phyloP scores from a whole-genome alignment of 2,329 filamentous ascomycete species.

The Neonectria hederae region DNA sequence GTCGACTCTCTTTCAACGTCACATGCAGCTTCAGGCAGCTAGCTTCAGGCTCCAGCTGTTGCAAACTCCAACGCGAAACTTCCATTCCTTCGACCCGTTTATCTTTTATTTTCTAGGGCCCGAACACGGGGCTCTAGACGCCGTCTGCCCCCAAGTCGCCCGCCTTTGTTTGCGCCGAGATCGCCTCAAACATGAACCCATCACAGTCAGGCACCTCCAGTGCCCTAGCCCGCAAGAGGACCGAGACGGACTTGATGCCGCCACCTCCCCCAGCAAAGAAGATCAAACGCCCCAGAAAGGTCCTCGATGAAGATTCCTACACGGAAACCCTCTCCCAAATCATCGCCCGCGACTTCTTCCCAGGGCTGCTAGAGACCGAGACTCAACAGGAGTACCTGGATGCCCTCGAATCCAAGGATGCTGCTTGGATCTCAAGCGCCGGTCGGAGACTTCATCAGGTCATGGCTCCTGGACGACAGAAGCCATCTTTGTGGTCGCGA shows the following conservation, averaged over 20 bases:
- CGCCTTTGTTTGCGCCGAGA: not conserved
- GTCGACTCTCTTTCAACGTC: constrained; percentile 21
- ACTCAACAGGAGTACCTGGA: constrained; percentile 92
- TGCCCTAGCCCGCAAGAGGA: constrained; percentile 74
- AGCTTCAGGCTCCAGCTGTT: not conserved
- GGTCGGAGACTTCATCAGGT: constrained; percentile 76
- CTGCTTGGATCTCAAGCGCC: constrained; percentile 86
- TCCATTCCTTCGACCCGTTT: not conserved
- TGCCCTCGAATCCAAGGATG: constrained; percentile 86
- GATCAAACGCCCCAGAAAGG: constrained; percentile 87
- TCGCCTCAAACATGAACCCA: constrained; percentile 50
- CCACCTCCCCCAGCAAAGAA: constrained; percentile 86
- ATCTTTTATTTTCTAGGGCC: not conserved
- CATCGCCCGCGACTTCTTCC: constrained; percentile 96
- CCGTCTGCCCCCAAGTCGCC: not conserved
- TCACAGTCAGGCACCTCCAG: constrained; percentile 52
- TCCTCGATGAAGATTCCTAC: constrained; percentile 94
- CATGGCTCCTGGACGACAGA: constrained; percentile 77
- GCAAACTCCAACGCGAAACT: not conserved
- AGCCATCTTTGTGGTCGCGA: constrained; percentile 33
- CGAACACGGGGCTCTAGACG: not conserved
- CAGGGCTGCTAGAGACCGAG: constrained; percentile 85
- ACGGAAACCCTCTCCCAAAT: constrained; percentile 91
- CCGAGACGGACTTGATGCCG: constrained; percentile 80
- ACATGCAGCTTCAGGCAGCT: not conserved